phyloP scores from a whole-genome alignment of 2,329 filamentous ascomycete species.

The Zymoseptoria ardabiliae region DNA sequence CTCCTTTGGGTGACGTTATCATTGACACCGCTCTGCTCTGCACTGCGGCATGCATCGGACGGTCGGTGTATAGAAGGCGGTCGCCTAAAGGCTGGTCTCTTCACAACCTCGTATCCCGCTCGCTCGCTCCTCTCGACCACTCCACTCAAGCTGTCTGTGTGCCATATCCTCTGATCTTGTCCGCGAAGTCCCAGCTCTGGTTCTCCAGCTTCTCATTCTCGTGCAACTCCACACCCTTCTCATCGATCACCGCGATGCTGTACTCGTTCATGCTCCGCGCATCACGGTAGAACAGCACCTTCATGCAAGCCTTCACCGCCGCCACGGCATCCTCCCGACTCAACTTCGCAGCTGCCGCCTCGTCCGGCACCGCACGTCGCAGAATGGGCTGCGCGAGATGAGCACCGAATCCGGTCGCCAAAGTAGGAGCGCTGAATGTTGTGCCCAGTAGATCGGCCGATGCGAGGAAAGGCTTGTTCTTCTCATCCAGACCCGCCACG shows the following conservation, averaged over 20 bases:
- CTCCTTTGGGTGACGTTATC: neutral
- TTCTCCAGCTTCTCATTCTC: conserved; percentile 82
- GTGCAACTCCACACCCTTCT: conserved; percentile 70
- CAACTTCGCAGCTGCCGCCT: conserved; percentile 65
- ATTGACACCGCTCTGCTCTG: neutral
- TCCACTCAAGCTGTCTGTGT: conserved; percentile 53
- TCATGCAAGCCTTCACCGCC: conserved; percentile 88
- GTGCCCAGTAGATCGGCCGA: conserved; percentile 88
- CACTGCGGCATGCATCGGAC: neutral
- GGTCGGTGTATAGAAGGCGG: neutral
- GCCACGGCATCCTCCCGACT: conserved; percentile 71
- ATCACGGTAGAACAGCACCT: conserved; percentile 95
- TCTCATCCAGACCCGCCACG: conserved; percentile 77
- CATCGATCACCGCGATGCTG: conserved; percentile 82
- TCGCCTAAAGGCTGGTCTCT: neutral
- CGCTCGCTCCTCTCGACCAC: neutral
- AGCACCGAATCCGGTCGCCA: conserved; percentile 89
- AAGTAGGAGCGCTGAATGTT: conserved; percentile 76
- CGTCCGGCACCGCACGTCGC: conserved; percentile 74
- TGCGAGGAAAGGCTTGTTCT: conserved; percentile 78
- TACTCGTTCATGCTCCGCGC: conserved; percentile 87
- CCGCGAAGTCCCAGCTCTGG: conserved; percentile 98
- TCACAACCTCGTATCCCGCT: neutral
- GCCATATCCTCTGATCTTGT: conserved; percentile 89
- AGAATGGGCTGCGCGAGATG: conserved; percentile 91